phyloP scores from a whole-genome alignment of 1,139 yeast species.

The Meyerozyma sp. region DNA sequence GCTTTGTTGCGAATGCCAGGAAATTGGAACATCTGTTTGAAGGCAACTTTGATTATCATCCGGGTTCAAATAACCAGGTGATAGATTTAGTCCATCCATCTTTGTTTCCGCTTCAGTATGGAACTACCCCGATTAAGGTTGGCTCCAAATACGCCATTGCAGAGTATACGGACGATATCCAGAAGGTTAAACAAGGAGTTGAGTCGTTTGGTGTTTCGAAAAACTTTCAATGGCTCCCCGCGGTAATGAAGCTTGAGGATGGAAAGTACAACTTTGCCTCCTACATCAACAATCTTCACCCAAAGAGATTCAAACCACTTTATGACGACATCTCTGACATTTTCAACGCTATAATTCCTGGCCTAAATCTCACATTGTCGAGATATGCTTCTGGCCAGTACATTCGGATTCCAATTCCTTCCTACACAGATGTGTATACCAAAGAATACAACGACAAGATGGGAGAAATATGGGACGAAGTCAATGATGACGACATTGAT shows the following conservation, averaged over 20 bases:
- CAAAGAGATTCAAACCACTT: conserved; percentile 16
- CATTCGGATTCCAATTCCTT: conserved; percentile 14
- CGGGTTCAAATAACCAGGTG: conserved; percentile 29
- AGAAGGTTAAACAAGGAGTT: conserved; percentile 14
- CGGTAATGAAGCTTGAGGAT: conserved; percentile 13
- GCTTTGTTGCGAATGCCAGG: conserved; percentile 8
- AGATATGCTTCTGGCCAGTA: conserved; percentile 16
- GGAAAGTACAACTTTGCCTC: conserved; percentile 17
- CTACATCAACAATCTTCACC: conserved; percentile 39
- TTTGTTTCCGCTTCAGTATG: conserved; percentile 33
- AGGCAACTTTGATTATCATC: conserved; percentile 30
- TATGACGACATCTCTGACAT: conserved; percentile 24
- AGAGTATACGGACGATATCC: conserved; percentile 9
- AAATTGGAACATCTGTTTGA: conserved; percentile 12
- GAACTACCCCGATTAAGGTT: conserved; percentile 20
- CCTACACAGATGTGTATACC: conserved; percentile 11
- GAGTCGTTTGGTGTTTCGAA: conserved; percentile 16
- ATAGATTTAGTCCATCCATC: conserved; percentile 42
- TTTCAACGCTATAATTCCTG: conserved; percentile 26
- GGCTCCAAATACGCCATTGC: conserved; percentile 7
- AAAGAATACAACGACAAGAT: conserved; percentile 10
- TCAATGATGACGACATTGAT: conserved; percentile 3
- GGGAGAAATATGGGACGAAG: conserved; percentile 5
- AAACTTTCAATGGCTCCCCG: conserved; percentile 30
- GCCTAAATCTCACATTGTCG: conserved; percentile 23